Percentiles rank a stretch among this genome's conserved stretches.
Evolutionary conservation across 2,329 filamentous ascomycete species (phyloP).

Genomic region (Emergomyces pasteurianus): DNA sequence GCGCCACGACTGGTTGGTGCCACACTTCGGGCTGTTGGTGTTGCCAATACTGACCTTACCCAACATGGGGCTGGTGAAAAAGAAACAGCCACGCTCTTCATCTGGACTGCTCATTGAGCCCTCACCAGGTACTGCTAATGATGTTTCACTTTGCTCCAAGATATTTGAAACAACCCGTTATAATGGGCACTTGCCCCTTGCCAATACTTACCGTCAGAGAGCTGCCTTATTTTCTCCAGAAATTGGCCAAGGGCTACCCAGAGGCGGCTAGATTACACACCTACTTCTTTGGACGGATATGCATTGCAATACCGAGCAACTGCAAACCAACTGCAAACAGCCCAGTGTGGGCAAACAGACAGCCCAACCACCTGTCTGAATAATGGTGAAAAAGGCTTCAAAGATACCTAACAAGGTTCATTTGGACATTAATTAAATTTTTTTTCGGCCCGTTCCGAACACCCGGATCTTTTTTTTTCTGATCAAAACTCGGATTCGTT

Average conservation of each 20-base stretch:
- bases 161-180: background rate
- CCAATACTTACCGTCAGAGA: background rate
- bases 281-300: background rate
- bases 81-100: background rate
- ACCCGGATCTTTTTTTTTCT: background rate
- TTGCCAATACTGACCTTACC: background rate
- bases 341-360: background rate
- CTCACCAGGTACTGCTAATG: background rate
- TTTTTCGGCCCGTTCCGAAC: slow-evolving; percentile 8
- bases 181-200: background rate
- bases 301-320: background rate
- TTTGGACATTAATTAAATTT: background rate
- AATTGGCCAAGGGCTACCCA: background rate
- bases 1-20: slow-evolving; percentile 1
- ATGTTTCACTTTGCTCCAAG: background rate
- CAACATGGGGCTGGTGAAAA: background rate
- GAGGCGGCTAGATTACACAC: background rate
- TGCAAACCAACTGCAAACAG: too few relatives aligned
- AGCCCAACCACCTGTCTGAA: background rate
- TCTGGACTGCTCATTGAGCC: background rate
- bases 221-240: background rate
- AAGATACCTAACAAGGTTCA: background rate
- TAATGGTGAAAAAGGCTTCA: background rate
- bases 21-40: background rate
- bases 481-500: background rate